These are phyloP conservation scores for Excoecaria cochinchinensis DNA, from an alignment of 345 rosid species.

Conservation along the genomic window DNA sequence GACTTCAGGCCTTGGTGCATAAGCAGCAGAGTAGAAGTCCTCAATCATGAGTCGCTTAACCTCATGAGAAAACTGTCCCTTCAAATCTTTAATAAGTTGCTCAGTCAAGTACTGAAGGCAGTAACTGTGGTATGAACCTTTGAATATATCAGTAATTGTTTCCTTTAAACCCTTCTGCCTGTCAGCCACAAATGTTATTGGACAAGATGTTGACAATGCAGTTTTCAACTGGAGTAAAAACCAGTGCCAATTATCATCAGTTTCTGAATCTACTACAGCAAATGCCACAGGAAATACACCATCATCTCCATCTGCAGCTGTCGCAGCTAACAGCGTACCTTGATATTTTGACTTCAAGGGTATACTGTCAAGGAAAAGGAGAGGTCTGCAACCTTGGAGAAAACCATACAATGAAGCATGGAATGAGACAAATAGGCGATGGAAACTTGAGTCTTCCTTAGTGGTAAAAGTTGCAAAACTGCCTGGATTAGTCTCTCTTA, in stretches of 20 bases:
- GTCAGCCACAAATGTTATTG: constrained; percentile 81
- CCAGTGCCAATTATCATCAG: constrained; percentile 87
- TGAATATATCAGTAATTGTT: constrained; percentile 60
- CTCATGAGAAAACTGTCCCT: constrained; percentile 89
- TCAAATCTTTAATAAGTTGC: constrained; percentile 70
- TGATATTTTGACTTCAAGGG: constrained; percentile 88
- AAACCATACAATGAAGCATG: constrained; percentile 80
- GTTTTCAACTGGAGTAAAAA: constrained; percentile 75
- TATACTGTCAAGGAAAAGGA: constrained; percentile 83
- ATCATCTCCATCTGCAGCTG: constrained; percentile 84
- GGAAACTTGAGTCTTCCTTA: constrained; percentile 91
- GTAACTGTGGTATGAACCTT: constrained; percentile 62
- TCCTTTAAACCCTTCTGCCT: constrained; percentile 71
- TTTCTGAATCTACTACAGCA: constrained; percentile 79
- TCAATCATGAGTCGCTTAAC: constrained; percentile 76
- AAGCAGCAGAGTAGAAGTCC: constrained; percentile 74
- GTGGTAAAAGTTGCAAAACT: constrained; percentile 80
- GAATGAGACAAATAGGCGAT: constrained; percentile 82
- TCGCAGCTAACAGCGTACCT: constrained; percentile 78
- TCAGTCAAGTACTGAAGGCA: constrained; percentile 74
- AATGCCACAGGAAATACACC: constrained; percentile 83
- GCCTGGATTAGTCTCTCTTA: constrained; percentile 82
- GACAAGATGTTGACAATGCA: constrained; percentile 55
- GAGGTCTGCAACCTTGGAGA: constrained; percentile 78
- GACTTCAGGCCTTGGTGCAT: constrained; percentile 54